phyloP scores from a whole-genome alignment of 2,329 filamentous ascomycete species.

The Hypoxylon sp. region DNA sequence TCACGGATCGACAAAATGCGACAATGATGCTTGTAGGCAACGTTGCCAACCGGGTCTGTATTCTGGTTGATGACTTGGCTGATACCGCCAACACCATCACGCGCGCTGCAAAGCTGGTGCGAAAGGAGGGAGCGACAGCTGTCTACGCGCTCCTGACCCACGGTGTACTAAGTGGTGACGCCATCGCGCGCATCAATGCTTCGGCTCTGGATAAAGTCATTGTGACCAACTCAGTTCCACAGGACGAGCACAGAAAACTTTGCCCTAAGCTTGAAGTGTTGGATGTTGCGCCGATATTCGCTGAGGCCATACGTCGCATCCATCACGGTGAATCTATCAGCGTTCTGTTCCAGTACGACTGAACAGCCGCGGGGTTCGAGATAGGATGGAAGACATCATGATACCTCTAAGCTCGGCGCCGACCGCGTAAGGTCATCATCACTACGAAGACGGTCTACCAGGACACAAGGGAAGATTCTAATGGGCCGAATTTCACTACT shows the following conservation, averaged over 20 bases:
- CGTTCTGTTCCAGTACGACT: slow-evolving; percentile 91
- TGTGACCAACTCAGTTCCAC: slow-evolving; percentile 95
- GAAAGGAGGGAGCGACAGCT: slow-evolving; percentile 91
- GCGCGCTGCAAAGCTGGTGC: slow-evolving; percentile 94
- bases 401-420: slow-evolving; percentile 12
- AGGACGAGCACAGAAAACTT: slow-evolving; percentile 80
- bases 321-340: slow-evolving; percentile 99
- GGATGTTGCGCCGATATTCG: slow-evolving; percentile 92
- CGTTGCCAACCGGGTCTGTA: slow-evolving; percentile 84
- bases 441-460: slow-evolving; percentile 29
- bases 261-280: slow-evolving; percentile 94
- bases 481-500: slow-evolving; percentile 31
- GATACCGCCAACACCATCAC: slow-evolving; percentile 99
- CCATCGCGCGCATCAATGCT: slow-evolving; percentile 93
- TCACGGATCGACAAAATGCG: slow-evolving; percentile 89
- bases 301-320: slow-evolving; percentile 94
- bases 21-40: slow-evolving; percentile 97
- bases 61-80: slow-evolving; percentile 93
- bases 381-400: slow-evolving; percentile 21
- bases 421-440: slow-evolving; percentile 18
- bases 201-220: slow-evolving; percentile 93
- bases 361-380: slow-evolving; percentile 37
- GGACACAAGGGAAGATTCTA: slow-evolving; percentile 25
- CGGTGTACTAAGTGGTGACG: slow-evolving; percentile 94
- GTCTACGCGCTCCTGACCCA: slow-evolving; percentile 96